A percentile compares a stretch with the other conserved stretches of the same genome.
Conservation (phyloP, 2,329 filamentous ascomycete species). For the Rhynchosporium graminicola region DNA sequence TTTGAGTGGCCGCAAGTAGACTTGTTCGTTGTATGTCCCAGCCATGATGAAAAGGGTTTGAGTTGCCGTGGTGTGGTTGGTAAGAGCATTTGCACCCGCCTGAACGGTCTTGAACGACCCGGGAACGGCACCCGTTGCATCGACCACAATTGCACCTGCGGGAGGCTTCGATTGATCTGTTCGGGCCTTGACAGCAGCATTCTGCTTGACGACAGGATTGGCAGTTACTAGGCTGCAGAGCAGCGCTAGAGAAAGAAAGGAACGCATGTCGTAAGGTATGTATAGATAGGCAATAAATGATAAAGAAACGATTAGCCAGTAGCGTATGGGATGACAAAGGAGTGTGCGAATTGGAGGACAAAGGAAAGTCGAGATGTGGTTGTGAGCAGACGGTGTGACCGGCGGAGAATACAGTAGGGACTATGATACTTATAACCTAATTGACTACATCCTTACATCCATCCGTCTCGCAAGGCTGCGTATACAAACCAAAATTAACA, state of each 20-base stretch:
- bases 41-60: slow-evolving; percentile 57
- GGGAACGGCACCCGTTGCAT: slow-evolving; percentile 42
- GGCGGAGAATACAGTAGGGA: neutral
- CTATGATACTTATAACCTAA: neutral
- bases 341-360: too few relatives aligned
- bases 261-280: slow-evolving; percentile 3
- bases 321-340: neutral
- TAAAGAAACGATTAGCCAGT: neutral
- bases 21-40: slow-evolving; percentile 59
- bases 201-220: neutral
- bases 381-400: too few relatives aligned
- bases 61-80: slow-evolving; percentile 44
- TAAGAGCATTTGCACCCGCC: slow-evolving; percentile 42
- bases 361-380: too few relatives aligned
- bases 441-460: neutral
- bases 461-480: too few relatives aligned
- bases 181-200: neutral
- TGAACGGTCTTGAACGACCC: slow-evolving; percentile 31
- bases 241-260: slow-evolving; percentile 3
- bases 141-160: slow-evolving; percentile 48
- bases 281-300: neutral
- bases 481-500: too few relatives aligned
- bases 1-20: slow-evolving; percentile 50
- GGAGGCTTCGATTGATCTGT: slow-evolving; percentile 39
- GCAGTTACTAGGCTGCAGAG: slow-evolving; percentile 9